Evolutionary conservation across 2,329 filamentous ascomycete species (phyloP), one percentile per base, ranked within the genome.

Genomic region (Chalara sp.): DNA sequence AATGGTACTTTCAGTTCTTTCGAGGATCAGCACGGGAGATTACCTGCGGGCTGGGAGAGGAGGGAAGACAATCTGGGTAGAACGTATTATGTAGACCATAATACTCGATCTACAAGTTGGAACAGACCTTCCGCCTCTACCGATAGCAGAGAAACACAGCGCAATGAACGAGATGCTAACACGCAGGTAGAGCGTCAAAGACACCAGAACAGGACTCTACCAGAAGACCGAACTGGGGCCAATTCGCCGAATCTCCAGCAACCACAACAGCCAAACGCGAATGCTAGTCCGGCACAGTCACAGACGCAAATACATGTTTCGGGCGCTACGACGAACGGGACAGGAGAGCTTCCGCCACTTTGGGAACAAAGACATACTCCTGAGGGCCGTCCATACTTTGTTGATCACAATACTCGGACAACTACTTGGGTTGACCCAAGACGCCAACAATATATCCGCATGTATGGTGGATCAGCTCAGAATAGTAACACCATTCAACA

Each of bases 391-490:
- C 80, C 92, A 6, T 99, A 99, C 71, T 99, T 96, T 69, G 93
- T 99, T 46, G 93, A 99, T 67, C 93, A 99, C 71, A 99, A 97
- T 67, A 97, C 93, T 7, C 83, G 93, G 58, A 97, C 93, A 1
- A 99, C 93, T 0, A 97, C 93, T 1, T 99, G 93, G 93, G 93
- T 99, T 12, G 93, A 99, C 67, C 93, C 93, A 32, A 84, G 93
- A 61, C 85, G 93, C 56, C 93, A 97, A 70, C 93, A 99, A 69
- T 99, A 96, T 71, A 97, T 99, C 54, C 81, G 93, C 53, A 96
- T 97, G 88, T 99, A 99, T 66, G 81, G 81, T 32, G 92, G 91
- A 2, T 88, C 92, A 62, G 93, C 89, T 69, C 87, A 86, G 55
- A 90, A 85, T 61, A 91, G 89, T 45, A 37, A 37, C 35, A 87